These are phyloP conservation scores for Calendula officinalis DNA, from an alignment of 129 eudicot species.

Conservation along the genomic window DNA sequence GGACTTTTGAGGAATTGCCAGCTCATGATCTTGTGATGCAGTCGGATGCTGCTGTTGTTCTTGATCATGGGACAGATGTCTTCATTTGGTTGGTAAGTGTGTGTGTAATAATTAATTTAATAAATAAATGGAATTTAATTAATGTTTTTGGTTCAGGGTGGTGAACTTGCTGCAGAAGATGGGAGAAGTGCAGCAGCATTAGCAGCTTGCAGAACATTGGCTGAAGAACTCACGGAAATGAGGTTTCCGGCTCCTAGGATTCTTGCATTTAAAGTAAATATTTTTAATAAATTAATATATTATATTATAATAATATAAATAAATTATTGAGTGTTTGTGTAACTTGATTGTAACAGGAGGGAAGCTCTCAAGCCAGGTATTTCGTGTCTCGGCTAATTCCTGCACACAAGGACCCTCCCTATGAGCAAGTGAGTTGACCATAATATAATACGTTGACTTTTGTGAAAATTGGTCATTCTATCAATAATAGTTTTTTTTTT, in stretches of 20 bases:
- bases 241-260: conserved; percentile 97
- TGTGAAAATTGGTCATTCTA: no score
- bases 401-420: conserved; percentile 98
- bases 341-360: conserved; percentile 62
- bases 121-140: background rate
- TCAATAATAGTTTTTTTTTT: background rate
- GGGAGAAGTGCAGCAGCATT: conserved; percentile 94
- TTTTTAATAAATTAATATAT: background rate
- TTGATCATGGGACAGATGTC: conserved; percentile 99
- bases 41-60: conserved; percentile 98
- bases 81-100: conserved; percentile 95
- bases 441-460: background rate
- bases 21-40: conserved; percentile 98
- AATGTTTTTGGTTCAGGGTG: conserved; percentile 58
- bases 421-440: conserved; percentile 65
- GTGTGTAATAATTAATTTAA: no score
- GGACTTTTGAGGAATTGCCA: conserved; percentile 96
- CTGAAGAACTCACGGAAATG: conserved; percentile 89
- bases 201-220: conserved; percentile 97
- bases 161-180: conserved; percentile 90
- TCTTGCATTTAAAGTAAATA: conserved; percentile 81
- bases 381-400: conserved; percentile 91
- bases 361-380: conserved; percentile 97
- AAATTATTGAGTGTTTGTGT: background rate
- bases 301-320: background rate